These are phyloP conservation scores for Fomitopsis schrenkii DNA, from an alignment of 1,284 basidiomycete genomes.

Conservation along the genomic window DNA sequence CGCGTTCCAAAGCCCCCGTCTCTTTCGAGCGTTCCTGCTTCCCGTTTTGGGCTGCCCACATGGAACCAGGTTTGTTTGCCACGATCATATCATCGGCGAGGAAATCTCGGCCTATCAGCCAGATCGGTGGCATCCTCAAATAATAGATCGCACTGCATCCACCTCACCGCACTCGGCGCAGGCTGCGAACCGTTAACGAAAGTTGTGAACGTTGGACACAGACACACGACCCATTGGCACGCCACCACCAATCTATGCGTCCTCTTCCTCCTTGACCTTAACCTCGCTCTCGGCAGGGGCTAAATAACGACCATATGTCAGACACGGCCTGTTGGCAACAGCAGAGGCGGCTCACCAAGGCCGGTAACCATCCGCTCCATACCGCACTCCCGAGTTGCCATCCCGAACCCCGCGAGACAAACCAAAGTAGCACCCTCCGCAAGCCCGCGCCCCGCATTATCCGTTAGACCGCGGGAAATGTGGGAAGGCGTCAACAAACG, in stretches of 20 bases:
- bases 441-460: slow-evolving; percentile 10
- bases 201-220: background rate
- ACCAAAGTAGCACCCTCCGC: slow-evolving; percentile 22
- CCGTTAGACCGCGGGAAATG: slow-evolving; percentile 29
- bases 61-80: background rate
- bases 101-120: background rate
- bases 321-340: background rate
- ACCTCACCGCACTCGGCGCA: background rate
- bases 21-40: background rate
- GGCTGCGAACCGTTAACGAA: too few species aligned
- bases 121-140: background rate
- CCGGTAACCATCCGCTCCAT: background rate
- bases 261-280: background rate
- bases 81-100: background rate
- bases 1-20: background rate
- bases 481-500: slow-evolving; percentile 34
- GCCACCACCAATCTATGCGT: background rate
- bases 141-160: background rate
- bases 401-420: slow-evolving; percentile 24
- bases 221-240: background rate
- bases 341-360: background rate
- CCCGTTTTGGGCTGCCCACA: background rate
- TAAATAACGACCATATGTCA: background rate
- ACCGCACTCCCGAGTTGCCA: background rate
- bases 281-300: background rate